A percentile compares a stretch with the other conserved stretches of the same genome.
Evolutionary conservation across 306 rosid species (phyloP).

Genomic region (Vicia faba): DNA sequence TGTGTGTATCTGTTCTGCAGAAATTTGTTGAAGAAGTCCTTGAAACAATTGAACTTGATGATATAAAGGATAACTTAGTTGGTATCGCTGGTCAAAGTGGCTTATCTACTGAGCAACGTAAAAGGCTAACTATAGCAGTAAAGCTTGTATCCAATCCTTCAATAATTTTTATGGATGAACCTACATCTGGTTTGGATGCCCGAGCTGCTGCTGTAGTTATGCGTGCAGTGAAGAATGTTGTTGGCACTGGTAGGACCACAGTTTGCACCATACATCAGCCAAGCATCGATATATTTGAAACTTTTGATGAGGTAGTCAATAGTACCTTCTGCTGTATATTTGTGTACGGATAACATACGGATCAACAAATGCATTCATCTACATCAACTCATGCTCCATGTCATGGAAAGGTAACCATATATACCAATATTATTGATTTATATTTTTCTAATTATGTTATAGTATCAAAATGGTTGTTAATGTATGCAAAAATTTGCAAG

Average conservation of each 20-base stretch:
- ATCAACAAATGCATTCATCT: constrained; percentile 34
- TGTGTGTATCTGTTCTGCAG: constrained; percentile 44
- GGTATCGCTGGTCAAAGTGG: constrained; percentile 75
- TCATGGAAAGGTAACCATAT: no score
- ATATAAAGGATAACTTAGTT: constrained; percentile 62
- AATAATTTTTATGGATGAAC: constrained; percentile 86
- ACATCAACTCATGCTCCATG: no score
- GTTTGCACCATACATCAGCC: constrained; percentile 90
- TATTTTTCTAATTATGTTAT: no score
- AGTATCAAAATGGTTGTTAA: no score
- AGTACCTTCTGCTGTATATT: constrained; percentile 21
- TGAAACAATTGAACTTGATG: constrained; percentile 76
- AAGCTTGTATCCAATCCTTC: constrained; percentile 87
- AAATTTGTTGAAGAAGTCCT: constrained; percentile 74
- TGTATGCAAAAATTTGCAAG: no score
- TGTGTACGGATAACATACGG: constrained; percentile 7
- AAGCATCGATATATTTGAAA: constrained; percentile 78
- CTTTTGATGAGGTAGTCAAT: constrained; percentile 74
- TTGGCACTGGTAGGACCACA: constrained; percentile 68
- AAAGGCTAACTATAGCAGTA: constrained; percentile 81
- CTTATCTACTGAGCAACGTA: constrained; percentile 76
- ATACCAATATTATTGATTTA: no score
- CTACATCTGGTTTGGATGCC: constrained; percentile 84
- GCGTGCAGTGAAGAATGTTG: constrained; percentile 85
- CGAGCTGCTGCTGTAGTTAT: constrained; percentile 81